phyloP scores from a whole-genome alignment of 345 rosid genomes.

The Gossypium anomalum region DNA sequence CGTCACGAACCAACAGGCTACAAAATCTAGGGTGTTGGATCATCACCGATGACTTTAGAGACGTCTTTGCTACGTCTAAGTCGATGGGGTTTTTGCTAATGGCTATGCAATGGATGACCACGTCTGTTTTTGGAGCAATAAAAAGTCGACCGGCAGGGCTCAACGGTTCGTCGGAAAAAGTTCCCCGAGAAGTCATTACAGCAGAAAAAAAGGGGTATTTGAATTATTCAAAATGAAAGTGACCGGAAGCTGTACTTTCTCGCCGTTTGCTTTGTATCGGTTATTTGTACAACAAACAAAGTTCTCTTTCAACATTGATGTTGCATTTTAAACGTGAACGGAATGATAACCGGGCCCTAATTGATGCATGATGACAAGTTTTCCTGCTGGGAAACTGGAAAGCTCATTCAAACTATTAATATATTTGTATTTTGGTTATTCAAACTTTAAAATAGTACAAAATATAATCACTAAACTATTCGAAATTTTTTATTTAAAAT shows the following conservation, averaged over 20 bases:
- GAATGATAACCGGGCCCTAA: not conserved
- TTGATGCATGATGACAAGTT: not conserved
- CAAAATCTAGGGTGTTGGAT: slow-evolving; percentile 50
- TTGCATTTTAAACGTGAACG: not conserved
- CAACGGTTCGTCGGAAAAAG: slow-evolving; percentile 35
- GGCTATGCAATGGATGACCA: slow-evolving; percentile 44
- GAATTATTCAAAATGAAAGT: not conserved
- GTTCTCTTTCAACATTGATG: not conserved
- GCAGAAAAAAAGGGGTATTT: not conserved
- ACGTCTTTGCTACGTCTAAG: slow-evolving; percentile 23
- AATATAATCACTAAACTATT: no score
- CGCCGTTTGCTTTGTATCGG: not conserved
- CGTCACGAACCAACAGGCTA: slow-evolving; percentile 46
- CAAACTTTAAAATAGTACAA: no score
- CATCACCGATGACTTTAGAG: slow-evolving; percentile 30
- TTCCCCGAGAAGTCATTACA: slow-evolving; percentile 14
- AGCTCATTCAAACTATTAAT: not conserved
- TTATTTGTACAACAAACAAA: not conserved
- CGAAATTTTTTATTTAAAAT: no score
- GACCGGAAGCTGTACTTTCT: no score
- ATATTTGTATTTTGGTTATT: rapidly evolving
- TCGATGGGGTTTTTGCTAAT: slow-evolving; percentile 30
- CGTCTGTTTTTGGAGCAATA: slow-evolving; percentile 35
- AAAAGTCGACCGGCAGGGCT: slow-evolving; percentile 54
- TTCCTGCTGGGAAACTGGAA: not conserved